Evolutionary conservation across 169 alveolate genomes (phyloP).

Genomic region (Babesia sp.): DNA sequence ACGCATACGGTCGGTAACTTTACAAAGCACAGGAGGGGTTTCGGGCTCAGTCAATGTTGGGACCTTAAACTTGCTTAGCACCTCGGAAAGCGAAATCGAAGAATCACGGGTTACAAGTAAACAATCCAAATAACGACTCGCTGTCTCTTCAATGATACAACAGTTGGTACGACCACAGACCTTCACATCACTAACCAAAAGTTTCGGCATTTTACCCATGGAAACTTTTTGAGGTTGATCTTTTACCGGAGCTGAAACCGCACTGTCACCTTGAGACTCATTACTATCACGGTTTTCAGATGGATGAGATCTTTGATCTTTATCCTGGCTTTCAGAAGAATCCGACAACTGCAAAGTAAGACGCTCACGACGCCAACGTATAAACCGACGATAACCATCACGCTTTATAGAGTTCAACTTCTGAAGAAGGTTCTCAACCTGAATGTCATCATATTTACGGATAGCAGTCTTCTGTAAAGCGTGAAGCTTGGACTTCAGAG

Average conservation of each 20-base stretch:
- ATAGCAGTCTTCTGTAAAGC: conserved; percentile 26
- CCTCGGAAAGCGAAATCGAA: not conserved
- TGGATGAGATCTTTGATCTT: not conserved
- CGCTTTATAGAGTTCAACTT: conserved; percentile 52
- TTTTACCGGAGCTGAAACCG: not conserved
- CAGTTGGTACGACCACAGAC: conserved; percentile 56
- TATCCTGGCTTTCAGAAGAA: not conserved
- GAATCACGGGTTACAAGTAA: conserved; percentile 6
- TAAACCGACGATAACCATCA: conserved; percentile 55
- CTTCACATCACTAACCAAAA: conserved; percentile 61
- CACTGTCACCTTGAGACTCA: not conserved
- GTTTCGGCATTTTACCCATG: conserved; percentile 2
- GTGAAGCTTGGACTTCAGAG: not conserved
- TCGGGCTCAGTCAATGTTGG: conserved; percentile 65
- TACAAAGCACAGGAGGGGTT: conserved; percentile 44
- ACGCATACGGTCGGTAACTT: conserved; percentile 65
- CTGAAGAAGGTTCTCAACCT: conserved; percentile 58
- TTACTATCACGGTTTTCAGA: not conserved
- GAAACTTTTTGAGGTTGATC: not conserved
- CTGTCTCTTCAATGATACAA: conserved; percentile 63
- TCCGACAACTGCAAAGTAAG: not conserved
- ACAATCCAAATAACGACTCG: conserved; percentile 61
- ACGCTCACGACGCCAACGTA: conserved; percentile 52
- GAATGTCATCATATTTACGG: conserved; percentile 58
- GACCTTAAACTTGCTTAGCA: conserved; percentile 37